A percentile compares a stretch with the other conserved stretches of the same genome.
These are phyloP conservation scores for Neonothopanus nambi DNA, from an alignment of 1,284 basidiomycete species.

Conservation along the genomic window DNA sequence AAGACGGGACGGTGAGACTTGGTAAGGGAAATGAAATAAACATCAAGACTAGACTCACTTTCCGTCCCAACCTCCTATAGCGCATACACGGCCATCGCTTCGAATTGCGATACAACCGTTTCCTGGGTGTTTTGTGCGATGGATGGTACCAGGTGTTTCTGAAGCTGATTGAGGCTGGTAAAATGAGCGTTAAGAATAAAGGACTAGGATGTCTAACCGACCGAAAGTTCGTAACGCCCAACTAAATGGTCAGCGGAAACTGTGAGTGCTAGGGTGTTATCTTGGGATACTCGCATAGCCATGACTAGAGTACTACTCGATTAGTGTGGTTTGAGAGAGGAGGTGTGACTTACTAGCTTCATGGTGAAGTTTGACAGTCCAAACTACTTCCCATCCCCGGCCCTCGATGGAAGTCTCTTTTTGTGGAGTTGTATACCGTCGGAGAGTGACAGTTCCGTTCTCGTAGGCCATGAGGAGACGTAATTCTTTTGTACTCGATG, in stretches of 20 bases:
- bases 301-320: slow-evolving; percentile 58
- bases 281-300: slow-evolving; percentile 74
- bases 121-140: slow-evolving; percentile 76
- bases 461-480: slow-evolving; percentile 77
- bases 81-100: slow-evolving; percentile 75
- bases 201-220: slow-evolving; percentile 29
- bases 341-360: slow-evolving; percentile 64
- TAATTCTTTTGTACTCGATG: slow-evolving; percentile 41
- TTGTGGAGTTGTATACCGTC: slow-evolving; percentile 44
- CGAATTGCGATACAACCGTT: slow-evolving; percentile 73
- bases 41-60: slow-evolving; percentile 55
- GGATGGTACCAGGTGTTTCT: slow-evolving; percentile 29
- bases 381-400: slow-evolving; percentile 70
- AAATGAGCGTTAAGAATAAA: neutral
- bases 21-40: neutral
- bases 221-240: slow-evolving; percentile 64
- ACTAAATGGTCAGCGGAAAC: slow-evolving; percentile 85
- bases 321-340: neutral
- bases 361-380: slow-evolving; percentile 71
- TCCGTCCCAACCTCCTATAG: slow-evolving; percentile 89
- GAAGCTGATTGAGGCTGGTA: slow-evolving; percentile 15
- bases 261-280: slow-evolving; percentile 64
- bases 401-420: slow-evolving; percentile 64
- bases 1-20: neutral
- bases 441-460: slow-evolving; percentile 73